Evolutionary conservation across 768 basidiomycete species (phyloP).

Genomic region (Chalciporus chontae): DNA sequence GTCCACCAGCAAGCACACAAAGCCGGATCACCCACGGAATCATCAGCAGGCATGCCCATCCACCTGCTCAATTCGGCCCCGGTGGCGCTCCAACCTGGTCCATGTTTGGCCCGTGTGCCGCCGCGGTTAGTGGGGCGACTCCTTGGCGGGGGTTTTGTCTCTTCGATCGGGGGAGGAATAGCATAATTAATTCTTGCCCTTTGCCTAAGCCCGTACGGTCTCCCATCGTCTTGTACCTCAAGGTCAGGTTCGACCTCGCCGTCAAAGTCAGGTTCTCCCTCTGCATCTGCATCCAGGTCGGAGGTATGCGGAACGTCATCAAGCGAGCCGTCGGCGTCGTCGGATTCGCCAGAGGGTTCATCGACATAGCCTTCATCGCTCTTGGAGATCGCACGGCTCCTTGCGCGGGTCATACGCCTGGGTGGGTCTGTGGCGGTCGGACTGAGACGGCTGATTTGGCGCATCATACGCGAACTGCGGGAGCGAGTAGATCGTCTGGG

Average conservation of each 20-base stretch:
- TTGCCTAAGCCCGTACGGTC: slow-evolving; percentile 59
- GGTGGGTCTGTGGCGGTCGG: not conserved
- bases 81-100: slow-evolving; percentile 73
- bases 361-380: slow-evolving; percentile 53
- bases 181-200: slow-evolving; percentile 70
- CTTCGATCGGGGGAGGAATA: slow-evolving; percentile 78
- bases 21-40: slow-evolving; percentile 49
- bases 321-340: slow-evolving; percentile 56
- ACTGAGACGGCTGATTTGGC: slow-evolving; percentile 16
- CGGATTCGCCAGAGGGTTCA: slow-evolving; percentile 46
- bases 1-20: not conserved
- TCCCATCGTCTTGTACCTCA: slow-evolving; percentile 39
- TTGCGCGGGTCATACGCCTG: slow-evolving; percentile 25
- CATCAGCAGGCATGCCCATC: slow-evolving; percentile 71
- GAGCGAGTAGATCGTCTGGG: slow-evolving; percentile 15
- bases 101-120: slow-evolving; percentile 40
- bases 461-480: slow-evolving; percentile 22
- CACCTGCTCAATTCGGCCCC: slow-evolving; percentile 75
- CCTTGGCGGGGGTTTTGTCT: slow-evolving; percentile 42
- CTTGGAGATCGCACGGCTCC: slow-evolving; percentile 28
- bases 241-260: slow-evolving; percentile 36
- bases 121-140: slow-evolving; percentile 38
- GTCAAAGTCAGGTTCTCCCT: slow-evolving; percentile 38
- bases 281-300: slow-evolving; percentile 34
- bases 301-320: slow-evolving; percentile 49